Percentiles rank a stretch among this genome's conserved stretches.
These are phyloP conservation scores for Cladophialophora yegresii DNA, from an alignment of 2,329 filamentous ascomycete genomes.

Conservation along the genomic window DNA sequence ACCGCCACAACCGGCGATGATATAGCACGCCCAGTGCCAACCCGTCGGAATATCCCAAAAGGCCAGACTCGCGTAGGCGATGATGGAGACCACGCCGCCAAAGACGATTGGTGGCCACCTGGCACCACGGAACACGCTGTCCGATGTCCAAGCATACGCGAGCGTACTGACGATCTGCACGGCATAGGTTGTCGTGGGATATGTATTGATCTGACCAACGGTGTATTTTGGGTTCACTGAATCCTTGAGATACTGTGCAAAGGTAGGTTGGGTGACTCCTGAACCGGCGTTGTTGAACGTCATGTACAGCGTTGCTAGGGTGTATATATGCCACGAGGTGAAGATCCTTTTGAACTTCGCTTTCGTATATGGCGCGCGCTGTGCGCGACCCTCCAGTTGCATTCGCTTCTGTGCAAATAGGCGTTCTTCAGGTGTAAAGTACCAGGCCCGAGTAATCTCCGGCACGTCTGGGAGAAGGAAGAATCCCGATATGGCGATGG, in stretches of 20 bases:
- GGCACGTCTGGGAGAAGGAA: conserved; percentile 47
- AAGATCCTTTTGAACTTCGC: conserved; percentile 63
- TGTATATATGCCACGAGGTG: conserved; percentile 65
- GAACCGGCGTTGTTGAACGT: conserved; percentile 63
- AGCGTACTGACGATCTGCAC: conserved; percentile 62
- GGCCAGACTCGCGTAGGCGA: conserved; percentile 50
- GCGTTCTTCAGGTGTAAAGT: conserved; percentile 49
- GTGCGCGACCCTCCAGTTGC: conserved; percentile 52
- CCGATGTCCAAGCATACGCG: conserved; percentile 67
- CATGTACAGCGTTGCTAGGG: conserved; percentile 61
- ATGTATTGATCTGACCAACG: conserved; percentile 53
- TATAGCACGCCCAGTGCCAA: conserved; percentile 66
- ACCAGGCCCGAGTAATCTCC: conserved; percentile 52
- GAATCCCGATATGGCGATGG: conserved; percentile 51
- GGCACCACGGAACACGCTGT: conserved; percentile 59
- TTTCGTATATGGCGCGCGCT: conserved; percentile 50
- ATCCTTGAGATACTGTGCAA: conserved; percentile 52
- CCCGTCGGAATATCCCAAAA: conserved; percentile 55
- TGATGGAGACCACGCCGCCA: conserved; percentile 49
- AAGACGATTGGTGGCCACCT: conserved; percentile 68
- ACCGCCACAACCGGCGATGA: conserved; percentile 54
- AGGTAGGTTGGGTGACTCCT: conserved; percentile 56
- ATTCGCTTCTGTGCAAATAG: conserved; percentile 53
- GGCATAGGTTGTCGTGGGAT: conserved; percentile 61
- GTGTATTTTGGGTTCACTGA: conserved; percentile 50